Evolutionary conservation across 768 basidiomycete species (phyloP).

Genomic region (Ephemerocybe angulata): DNA sequence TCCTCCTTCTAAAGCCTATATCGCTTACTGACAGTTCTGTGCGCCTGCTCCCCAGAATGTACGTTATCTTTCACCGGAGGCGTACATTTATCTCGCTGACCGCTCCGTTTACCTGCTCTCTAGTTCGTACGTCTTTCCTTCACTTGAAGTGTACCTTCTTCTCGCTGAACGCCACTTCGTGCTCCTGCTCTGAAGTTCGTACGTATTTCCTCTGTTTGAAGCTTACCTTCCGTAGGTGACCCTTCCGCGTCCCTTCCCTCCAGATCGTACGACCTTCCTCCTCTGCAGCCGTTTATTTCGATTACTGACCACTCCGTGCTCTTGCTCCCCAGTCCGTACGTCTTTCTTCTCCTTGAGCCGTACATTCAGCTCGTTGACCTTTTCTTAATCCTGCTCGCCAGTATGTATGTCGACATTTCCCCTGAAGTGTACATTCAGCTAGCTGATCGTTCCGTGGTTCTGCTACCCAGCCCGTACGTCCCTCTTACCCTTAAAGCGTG

Average conservation of each 20-base stretch:
- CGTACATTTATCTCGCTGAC: neutral
- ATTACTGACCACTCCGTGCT: neutral
- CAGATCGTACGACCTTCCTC: neutral
- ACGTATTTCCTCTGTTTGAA: neutral
- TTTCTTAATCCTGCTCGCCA: too few relatives aligned
- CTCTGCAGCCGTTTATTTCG: neutral
- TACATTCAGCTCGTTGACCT: too few relatives aligned
- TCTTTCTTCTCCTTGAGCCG: too few relatives aligned
- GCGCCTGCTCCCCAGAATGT: neutral
- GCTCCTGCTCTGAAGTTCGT: neutral
- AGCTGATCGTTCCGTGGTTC: neutral
- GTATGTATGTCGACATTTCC: too few relatives aligned
- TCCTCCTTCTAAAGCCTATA: neutral
- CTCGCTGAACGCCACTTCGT: neutral
- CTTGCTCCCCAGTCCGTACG: neutral
- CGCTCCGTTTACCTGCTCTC: neutral
- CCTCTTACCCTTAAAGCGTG: neutral
- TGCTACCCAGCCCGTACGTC: neutral
- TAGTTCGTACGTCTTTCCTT: neutral
- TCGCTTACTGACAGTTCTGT: neutral
- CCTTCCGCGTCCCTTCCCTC: neutral
- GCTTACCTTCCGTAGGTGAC: too few relatives aligned
- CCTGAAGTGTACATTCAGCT: neutral
- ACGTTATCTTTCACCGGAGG: neutral
- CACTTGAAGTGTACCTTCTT: neutral